Evolutionary conservation across 1,284 basidiomycete species (phyloP).

Genomic region (Hemileia vastatrix): DNA sequence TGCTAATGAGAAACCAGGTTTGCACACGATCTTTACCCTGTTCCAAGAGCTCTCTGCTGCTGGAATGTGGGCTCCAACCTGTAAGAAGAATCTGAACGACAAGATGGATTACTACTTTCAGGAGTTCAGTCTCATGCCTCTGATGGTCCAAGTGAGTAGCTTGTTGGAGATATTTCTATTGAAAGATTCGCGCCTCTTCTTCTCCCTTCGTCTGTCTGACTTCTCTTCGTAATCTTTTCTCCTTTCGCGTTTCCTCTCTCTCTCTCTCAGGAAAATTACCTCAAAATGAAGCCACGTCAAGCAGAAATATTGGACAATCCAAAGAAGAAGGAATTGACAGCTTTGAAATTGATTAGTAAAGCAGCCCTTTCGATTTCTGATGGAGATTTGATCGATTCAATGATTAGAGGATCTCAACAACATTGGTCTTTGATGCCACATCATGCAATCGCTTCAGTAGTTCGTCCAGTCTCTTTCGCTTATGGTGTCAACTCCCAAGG

Average conservation of each 20-base stretch:
- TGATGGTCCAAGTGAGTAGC: conserved; percentile 75
- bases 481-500: conserved; percentile 65
- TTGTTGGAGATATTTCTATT: not conserved
- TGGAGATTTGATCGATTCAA: conserved; percentile 80
- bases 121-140: conserved; percentile 80
- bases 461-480: conserved; percentile 68
- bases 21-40: conserved; percentile 81
- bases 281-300: conserved; percentile 65
- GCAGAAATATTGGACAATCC: conserved; percentile 58
- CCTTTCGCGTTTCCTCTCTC: too few species aligned
- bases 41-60: conserved; percentile 76
- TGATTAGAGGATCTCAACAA: conserved; percentile 94
- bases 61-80: conserved; percentile 72
- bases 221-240: conserved; percentile 11
- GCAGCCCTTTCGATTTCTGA: conserved; percentile 91
- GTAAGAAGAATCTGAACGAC: conserved; percentile 69
- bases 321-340: conserved; percentile 57
- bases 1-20: conserved; percentile 81
- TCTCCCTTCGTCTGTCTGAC: conserved; percentile 14
- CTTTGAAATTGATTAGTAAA: conserved; percentile 64
- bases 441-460: conserved; percentile 79
- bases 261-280: conserved; percentile 71
- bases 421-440: conserved; percentile 92
- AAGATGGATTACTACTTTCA: conserved; percentile 96
- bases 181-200: not conserved